Evolutionary conservation across 768 basidiomycete species (phyloP).

Genomic region (Psilocybe subaeruginosa): DNA sequence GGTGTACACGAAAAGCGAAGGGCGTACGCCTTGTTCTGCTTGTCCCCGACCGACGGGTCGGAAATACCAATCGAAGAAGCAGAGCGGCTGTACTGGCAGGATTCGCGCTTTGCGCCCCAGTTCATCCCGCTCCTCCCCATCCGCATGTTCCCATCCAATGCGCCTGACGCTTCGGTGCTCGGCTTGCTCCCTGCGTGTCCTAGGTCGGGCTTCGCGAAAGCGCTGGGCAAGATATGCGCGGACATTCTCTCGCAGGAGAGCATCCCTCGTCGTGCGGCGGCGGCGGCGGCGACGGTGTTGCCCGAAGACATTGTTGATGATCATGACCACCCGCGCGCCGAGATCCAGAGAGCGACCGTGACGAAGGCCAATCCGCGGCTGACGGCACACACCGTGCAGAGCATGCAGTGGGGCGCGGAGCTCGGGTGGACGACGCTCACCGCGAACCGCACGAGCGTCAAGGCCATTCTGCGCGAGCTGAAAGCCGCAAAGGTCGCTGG

Average conservation of each 20-base stretch:
- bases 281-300: constrained; percentile 17
- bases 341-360: constrained; percentile 56
- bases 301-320: constrained; percentile 22
- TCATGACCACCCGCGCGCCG: constrained; percentile 2
- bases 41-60: constrained; percentile 3
- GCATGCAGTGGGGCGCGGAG: constrained; percentile 68
- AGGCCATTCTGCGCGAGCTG: constrained; percentile 73
- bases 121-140: constrained; percentile 66
- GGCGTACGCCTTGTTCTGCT: constrained; percentile 60
- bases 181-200: background rate
- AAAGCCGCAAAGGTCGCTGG: constrained; percentile 39
- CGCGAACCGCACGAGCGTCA: constrained; percentile 80
- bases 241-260: constrained; percentile 54
- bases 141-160: constrained; percentile 42
- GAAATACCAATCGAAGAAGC: constrained; percentile 30
- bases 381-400: constrained; percentile 79
- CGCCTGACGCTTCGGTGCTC: background rate
- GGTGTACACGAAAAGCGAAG: constrained; percentile 68
- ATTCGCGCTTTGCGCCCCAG: constrained; percentile 56
- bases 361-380: constrained; percentile 60
- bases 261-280: constrained; percentile 35
- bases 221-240: constrained; percentile 55
- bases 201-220: constrained; percentile 41
- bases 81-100: constrained; percentile 58
- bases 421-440: constrained; percentile 87